A percentile compares a stretch with the other conserved stretches of the same genome.
These are phyloP conservation scores for Morella rubra DNA, from an alignment of 306 rosid genomes.

Conservation along the genomic window DNA sequence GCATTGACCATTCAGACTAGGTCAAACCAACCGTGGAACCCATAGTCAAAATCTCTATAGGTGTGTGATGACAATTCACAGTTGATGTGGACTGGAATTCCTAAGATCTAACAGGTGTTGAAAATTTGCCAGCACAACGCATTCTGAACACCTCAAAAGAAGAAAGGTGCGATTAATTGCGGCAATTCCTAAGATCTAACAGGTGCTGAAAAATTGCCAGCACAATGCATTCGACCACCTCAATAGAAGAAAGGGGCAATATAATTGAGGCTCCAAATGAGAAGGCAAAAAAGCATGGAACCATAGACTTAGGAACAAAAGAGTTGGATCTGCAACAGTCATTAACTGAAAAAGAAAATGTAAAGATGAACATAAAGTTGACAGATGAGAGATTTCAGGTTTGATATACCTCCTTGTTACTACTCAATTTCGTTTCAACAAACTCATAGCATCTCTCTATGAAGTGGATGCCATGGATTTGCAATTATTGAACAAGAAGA, in stretches of 20 bases:
- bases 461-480: constrained; percentile 5
- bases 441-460: constrained; percentile 18
- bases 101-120: not conserved
- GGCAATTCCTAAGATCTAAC: not conserved
- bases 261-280: not conserved
- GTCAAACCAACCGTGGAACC: not conserved
- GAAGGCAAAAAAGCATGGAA: not conserved
- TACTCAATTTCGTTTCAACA: constrained; percentile 15
- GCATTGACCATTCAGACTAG: not conserved
- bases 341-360: constrained; percentile 4
- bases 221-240: not conserved
- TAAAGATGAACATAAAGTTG: not conserved
- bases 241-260: not conserved
- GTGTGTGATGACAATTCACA: not conserved
- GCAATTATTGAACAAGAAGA: constrained; percentile 8
- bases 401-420: not conserved
- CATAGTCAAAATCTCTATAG: not conserved
- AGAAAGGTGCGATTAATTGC: not conserved
- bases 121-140: not conserved
- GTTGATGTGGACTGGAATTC: constrained; percentile 2
- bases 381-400: not conserved
- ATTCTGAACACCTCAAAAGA: not conserved
- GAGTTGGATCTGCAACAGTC: not conserved
- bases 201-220: not conserved
- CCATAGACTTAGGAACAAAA: constrained; percentile 2